Conservation (phyloP, 768 basidiomycete species). For the Podaxis sp. region DNA sequence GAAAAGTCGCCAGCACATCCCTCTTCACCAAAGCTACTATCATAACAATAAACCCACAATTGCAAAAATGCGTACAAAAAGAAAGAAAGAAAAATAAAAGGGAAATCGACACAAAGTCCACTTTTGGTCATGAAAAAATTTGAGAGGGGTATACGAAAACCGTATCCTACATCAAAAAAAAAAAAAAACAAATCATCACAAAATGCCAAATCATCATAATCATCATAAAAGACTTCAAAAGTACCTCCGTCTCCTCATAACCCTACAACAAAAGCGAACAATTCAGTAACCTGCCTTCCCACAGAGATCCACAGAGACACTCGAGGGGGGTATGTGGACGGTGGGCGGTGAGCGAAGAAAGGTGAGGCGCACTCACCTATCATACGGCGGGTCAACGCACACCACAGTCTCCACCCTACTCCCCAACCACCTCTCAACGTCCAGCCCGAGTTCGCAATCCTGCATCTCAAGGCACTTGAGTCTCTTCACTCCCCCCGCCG, state of each 20-base stretch:
- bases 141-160: too few species aligned
- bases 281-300: neutral
- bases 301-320: neutral
- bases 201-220: too few species aligned
- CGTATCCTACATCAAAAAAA: too few species aligned
- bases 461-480: slow-evolving; percentile 69
- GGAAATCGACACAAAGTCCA: too few species aligned
- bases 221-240: neutral
- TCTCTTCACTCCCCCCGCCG: slow-evolving; percentile 51
- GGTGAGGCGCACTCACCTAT: slow-evolving; percentile 32
- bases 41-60: too few species aligned
- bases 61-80: too few species aligned
- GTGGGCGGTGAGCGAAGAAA: slow-evolving; percentile 1
- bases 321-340: neutral
- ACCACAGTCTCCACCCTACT: slow-evolving; percentile 60
- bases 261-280: slow-evolving; percentile 1
- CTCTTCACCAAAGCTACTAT: too few species aligned
- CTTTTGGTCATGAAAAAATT: too few species aligned
- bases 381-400: slow-evolving; percentile 59
- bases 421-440: slow-evolving; percentile 70
- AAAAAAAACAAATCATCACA: too few species aligned
- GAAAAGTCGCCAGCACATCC: too few species aligned
- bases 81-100: too few species aligned
- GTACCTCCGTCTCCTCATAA: slow-evolving; percentile 3
- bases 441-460: slow-evolving; percentile 52